Evolutionary conservation across 306 rosid genomes (phyloP), one percentile per base, ranked within the genome.

Genomic region (Begonia peltatifolia): DNA sequence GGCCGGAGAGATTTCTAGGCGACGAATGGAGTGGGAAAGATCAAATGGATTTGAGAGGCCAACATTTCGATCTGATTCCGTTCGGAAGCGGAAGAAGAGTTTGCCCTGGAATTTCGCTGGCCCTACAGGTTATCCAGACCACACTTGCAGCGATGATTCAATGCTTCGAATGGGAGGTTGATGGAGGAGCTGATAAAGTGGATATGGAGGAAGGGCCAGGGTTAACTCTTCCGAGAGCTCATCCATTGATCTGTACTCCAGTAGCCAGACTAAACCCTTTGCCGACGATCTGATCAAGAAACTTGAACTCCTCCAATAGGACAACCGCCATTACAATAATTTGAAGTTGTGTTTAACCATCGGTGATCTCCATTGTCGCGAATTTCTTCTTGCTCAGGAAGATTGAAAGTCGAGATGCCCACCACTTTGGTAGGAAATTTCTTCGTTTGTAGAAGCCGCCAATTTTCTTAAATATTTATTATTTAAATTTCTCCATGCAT

Each of bases 51-150:
- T 54, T 76, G 12, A 81, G 75, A 60, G 94, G 87, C 13, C 78
- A 81, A 0, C 61, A 74, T 63, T 81, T 62, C 30, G 63, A 81
- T 6, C 41, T 78, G 2, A 22, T 84, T 54, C 84, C 95, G 25
- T 85, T 85, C 62, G 95, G 92, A 43, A 79, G 84, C 53, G 95
- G 95, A 41, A 82, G 95, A 79, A 82, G 95, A 72, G 76, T 77
- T 9, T 87, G 93, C 14, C 95, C 95, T 42, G 93, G 88, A 58
- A 74, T 79, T 6, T 62, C 95, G 13, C 68, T 87, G n/a, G 95
- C 88, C n/a, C 42, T 87, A 58, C 78, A 71, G 10, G 65, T 87
- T 52, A 84, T 80, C 54, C 88, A 75, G 12, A 18, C 80, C 2
- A 73, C 63, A 7, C 70, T 87, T 12, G 93, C 69, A 17, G 80